Percentiles rank a stretch among this genome's conserved stretches.
phyloP scores from a whole-genome alignment of 306 rosid species.

The Sicyos edulis region DNA sequence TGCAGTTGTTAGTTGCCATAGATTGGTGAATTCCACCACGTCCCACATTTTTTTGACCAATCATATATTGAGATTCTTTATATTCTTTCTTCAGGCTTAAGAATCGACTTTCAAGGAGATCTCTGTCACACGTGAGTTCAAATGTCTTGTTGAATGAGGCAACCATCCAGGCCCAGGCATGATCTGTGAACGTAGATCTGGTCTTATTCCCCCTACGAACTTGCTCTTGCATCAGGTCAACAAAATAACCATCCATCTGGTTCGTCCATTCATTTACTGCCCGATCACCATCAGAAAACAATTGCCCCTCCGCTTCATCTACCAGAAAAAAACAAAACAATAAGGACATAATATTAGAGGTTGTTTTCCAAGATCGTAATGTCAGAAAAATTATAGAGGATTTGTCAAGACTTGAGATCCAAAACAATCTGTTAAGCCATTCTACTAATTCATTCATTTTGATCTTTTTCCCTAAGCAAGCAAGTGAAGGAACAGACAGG shows the following conservation, averaged over 20 bases:
- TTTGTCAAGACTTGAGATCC: not conserved
- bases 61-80: slow-evolving; percentile 20
- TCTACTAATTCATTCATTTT: not conserved
- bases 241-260: slow-evolving; percentile 28
- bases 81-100: slow-evolving; percentile 25
- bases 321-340: not conserved
- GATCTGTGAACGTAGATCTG: slow-evolving; percentile 25
- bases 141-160: slow-evolving; percentile 28
- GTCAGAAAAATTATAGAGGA: not conserved
- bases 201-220: slow-evolving; percentile 29
- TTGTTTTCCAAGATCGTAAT: not conserved
- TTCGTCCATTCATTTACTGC: slow-evolving; percentile 31
- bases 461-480: not conserved
- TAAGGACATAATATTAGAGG: not conserved
- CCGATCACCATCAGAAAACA: slow-evolving; percentile 20
- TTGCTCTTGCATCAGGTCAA: slow-evolving; percentile 32
- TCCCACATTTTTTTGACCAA: slow-evolving; percentile 25
- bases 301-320: slow-evolving; percentile 31
- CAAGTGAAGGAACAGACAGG: not conserved
- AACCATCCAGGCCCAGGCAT: slow-evolving; percentile 37
- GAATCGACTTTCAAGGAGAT: slow-evolving; percentile 27
- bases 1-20: slow-evolving; percentile 23
- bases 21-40: slow-evolving; percentile 21
- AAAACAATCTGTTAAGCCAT: slow-evolving; percentile 4
- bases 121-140: slow-evolving; percentile 21